Evolutionary conservation across 169 alveolate species (phyloP).

Genomic region (Babesia bigemina): DNA sequence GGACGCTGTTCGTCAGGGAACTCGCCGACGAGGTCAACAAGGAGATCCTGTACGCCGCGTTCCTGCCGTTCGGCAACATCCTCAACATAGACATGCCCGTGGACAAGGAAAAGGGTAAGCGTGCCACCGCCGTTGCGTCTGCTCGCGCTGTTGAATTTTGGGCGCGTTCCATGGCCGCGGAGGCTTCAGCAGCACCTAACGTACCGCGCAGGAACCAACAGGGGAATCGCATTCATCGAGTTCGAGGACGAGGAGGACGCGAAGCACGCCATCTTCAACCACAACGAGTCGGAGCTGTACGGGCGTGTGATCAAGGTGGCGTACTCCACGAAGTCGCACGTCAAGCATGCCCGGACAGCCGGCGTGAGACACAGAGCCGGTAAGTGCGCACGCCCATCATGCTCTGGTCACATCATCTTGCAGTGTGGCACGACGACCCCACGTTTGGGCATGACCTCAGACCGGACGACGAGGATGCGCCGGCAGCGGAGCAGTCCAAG

Average conservation of each 20-base stretch:
- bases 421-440: conserved; percentile 60
- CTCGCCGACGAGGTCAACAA: conserved; percentile 77
- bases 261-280: conserved; percentile 77
- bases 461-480: conserved; percentile 38
- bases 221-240: conserved; percentile 78
- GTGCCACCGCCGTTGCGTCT: neutral
- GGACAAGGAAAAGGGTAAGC: conserved; percentile 75
- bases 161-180: no score
- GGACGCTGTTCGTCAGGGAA: conserved; percentile 79
- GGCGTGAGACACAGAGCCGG: conserved; percentile 47
- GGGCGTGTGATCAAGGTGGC: conserved; percentile 76
- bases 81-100: conserved; percentile 77
- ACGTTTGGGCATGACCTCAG: conserved; percentile 48
- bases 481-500: conserved; percentile 4
- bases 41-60: conserved; percentile 78
- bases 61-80: conserved; percentile 80
- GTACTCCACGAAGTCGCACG: conserved; percentile 68
- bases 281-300: conserved; percentile 76
- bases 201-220: conserved; percentile 65
- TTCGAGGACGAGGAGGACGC: conserved; percentile 81
- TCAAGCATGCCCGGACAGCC: conserved; percentile 26
- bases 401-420: neutral
- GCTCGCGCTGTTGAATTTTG: neutral
- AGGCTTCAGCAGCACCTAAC: neutral
- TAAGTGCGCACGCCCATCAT: neutral